Evolutionary conservation across 176 grass and related monocot genomes (phyloP), one percentile per base, ranked within the genome.

Genomic region (Aegilops longissima): DNA sequence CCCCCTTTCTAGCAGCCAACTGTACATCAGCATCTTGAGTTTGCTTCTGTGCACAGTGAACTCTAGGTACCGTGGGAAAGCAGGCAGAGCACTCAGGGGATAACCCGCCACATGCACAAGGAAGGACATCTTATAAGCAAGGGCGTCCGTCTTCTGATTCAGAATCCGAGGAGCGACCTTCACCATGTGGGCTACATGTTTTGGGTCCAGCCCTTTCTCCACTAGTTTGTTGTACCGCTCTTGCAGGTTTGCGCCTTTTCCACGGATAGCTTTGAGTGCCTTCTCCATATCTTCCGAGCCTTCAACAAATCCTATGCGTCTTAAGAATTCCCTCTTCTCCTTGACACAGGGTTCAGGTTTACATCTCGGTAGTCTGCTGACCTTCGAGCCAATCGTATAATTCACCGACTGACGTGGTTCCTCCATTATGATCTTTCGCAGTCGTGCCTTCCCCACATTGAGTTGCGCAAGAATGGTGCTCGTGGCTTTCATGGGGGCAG

Each of bases 211-310:
- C 69, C 92, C 92, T 9, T 79, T 47, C 71, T 83, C 83, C 61
- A 93, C 86, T 54, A 93, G 35, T 33, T 86, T 90, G 31, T 90
- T 47, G 70, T 83, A 90, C 5, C 88, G 86, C 36, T 83, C 74
- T 80, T 93, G 78, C 39, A 90, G 92, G 34, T 93, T 78, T 35
- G 70, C 39, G 36, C 92, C 92, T 84, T 88, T 93, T 9, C 92
- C 92, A 44, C 92, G 88, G 74, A 88, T 88, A 12, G 12, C 4
- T 64, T 85, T 90, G 10, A 93, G 74, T 76, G 88, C 92, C 82
- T 88, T 88, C 24, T 83, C 56, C 77, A 93, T 88, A 49, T 86
- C 83, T 47, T 83, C 61, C 40, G 92, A 93, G 7, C 80, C 82
- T 70, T 90, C 73, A 29, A 31, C 44, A 76, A 93, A 90, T 73